Percentiles rank a stretch among this genome's conserved stretches.
Evolutionary conservation across 805 yeast genomes (phyloP).

Genomic region (Danielia reshetovae): DNA sequence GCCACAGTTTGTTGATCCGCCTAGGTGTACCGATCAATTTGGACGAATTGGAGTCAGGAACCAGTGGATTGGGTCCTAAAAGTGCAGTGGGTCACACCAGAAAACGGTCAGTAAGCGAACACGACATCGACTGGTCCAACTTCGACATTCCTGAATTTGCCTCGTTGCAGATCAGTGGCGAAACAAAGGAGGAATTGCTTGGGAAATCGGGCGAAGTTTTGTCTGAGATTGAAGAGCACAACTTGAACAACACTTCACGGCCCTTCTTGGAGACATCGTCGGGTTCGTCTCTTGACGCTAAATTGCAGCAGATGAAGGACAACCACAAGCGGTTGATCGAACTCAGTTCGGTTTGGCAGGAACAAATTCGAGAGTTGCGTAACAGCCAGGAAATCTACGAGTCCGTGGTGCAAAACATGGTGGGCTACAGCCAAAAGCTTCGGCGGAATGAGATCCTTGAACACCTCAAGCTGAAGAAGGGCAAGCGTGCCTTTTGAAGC

Average conservation of each 20-base stretch:
- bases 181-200: slow-evolving; percentile 21
- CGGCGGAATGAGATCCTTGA: slow-evolving; percentile 47
- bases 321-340: slow-evolving; percentile 24
- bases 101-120: slow-evolving; percentile 23
- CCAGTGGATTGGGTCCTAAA: not conserved
- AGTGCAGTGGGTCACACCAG: slow-evolving; percentile 7
- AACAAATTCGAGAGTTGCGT: slow-evolving; percentile 44
- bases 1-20: slow-evolving; percentile 58
- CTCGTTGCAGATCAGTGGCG: slow-evolving; percentile 25
- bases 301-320: slow-evolving; percentile 30
- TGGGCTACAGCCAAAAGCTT: slow-evolving; percentile 84
- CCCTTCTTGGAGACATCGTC: slow-evolving; percentile 21
- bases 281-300: slow-evolving; percentile 26
- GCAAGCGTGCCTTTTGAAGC: slow-evolving; percentile 9
- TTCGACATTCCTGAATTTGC: slow-evolving; percentile 35
- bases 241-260: slow-evolving; percentile 27
- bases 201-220: slow-evolving; percentile 25
- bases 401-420: slow-evolving; percentile 81
- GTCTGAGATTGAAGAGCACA: slow-evolving; percentile 32
- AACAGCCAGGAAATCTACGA: slow-evolving; percentile 77
- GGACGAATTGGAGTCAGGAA: slow-evolving; percentile 41
- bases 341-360: slow-evolving; percentile 47
- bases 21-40: slow-evolving; percentile 72
- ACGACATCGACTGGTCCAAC: slow-evolving; percentile 32
- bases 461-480: slow-evolving; percentile 25